These are phyloP conservation scores for Penicillium sp. DNA, from an alignment of 2,329 filamentous ascomycete species.

Conservation along the genomic window DNA sequence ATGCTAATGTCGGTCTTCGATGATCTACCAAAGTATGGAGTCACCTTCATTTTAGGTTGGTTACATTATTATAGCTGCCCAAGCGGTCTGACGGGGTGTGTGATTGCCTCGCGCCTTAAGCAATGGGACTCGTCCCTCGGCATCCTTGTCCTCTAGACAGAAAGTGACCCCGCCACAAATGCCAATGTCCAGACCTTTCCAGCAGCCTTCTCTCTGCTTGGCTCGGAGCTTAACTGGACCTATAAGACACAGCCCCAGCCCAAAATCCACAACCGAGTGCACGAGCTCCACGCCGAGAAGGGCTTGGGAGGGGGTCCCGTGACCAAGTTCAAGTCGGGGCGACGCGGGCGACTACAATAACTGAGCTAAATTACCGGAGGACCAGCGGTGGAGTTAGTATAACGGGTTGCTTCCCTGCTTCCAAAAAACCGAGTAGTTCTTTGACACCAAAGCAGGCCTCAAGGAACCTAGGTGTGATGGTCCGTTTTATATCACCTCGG, in stretches of 20 bases:
- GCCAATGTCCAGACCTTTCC: background rate
- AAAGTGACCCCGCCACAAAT: background rate
- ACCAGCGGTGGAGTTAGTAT: background rate
- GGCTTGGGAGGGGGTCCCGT: too few relatives aligned
- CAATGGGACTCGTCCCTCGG: background rate
- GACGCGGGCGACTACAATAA: background rate
- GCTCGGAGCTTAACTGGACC: background rate
- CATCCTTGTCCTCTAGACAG: background rate
- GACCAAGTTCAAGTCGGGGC: background rate
- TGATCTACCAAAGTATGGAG: background rate
- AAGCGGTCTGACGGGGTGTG: background rate
- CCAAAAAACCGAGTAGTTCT: too few relatives aligned
- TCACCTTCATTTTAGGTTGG: background rate
- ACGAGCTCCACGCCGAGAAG: background rate
- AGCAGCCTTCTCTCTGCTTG: background rate
- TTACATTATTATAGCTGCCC: background rate
- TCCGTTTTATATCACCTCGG: background rate
- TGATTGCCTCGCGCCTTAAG: background rate
- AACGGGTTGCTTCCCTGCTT: background rate
- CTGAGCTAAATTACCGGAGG: background rate
- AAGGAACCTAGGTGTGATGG: background rate
- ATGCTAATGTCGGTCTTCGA: background rate
- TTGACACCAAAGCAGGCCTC: background rate
- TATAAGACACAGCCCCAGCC: background rate
- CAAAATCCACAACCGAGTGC: background rate